phyloP scores from a whole-genome alignment of 176 grass and related monocot genomes.

The Canna indica region DNA sequence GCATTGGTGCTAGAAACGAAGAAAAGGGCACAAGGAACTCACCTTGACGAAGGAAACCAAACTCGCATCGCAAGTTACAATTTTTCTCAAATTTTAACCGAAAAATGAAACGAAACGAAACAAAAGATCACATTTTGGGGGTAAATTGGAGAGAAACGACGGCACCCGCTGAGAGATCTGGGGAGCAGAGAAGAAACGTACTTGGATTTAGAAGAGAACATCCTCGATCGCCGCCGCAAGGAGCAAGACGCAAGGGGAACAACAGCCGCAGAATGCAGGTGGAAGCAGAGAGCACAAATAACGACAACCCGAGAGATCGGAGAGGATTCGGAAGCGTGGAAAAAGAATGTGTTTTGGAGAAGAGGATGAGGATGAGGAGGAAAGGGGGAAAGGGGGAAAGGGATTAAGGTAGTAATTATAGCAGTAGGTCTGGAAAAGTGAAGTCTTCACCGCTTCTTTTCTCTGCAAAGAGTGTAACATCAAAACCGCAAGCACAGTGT shows the following conservation, averaged over 20 bases:
- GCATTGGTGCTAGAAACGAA: not conserved
- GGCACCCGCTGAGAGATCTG: not conserved
- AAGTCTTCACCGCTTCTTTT: not conserved
- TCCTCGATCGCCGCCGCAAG: constrained; percentile 19
- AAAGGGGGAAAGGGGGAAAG: not conserved
- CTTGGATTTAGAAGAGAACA: constrained; percentile 62
- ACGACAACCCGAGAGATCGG: not conserved
- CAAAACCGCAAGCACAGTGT: not conserved
- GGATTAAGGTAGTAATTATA: not conserved
- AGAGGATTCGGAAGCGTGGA: not conserved
- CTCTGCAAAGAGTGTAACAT: not conserved
- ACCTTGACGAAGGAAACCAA: not conserved
- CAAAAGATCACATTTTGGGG: not conserved
- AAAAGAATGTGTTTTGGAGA: not conserved
- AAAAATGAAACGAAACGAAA: not conserved
- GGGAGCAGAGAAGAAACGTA: not conserved
- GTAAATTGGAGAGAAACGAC: constrained; percentile 1
- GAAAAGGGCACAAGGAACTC: not conserved
- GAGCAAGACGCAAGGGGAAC: not conserved
- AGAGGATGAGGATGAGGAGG: not conserved
- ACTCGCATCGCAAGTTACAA: not conserved
- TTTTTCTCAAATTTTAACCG: not conserved
- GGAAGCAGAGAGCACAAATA: not conserved
- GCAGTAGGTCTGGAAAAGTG: not conserved
- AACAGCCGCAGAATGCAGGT: not conserved